Base-by-base conservation (phyloP, 2,329 filamentous ascomycete genomes). In the Sphaerulina musiva region DNA sequence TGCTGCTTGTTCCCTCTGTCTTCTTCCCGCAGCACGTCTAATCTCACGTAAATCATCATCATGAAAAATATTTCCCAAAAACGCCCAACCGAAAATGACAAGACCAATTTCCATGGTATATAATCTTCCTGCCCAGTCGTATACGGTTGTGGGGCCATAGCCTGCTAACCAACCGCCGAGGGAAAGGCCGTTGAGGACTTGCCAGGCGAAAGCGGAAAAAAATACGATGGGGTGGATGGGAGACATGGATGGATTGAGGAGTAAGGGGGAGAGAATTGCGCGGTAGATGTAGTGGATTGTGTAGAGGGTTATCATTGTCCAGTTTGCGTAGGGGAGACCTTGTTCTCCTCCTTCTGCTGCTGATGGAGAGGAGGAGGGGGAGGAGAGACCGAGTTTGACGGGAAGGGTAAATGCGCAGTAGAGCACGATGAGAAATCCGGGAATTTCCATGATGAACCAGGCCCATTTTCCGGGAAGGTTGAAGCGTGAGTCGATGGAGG, bases 41-140 rank as follows among this genome's bases (percentile, higher is more conserved):
- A 98, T 91, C 69, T 93, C 86, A 54, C 92, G 87, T 53, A 98
- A 78, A 63, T 89, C 85, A 66, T 93, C 89, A 70, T 98, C 93
- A 67, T 95, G 88, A 70, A 84, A 88, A 67, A 93, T 89, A 70
- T 96, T 97, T 34, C 80, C 84, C 12, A 83, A 73, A 54, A 96
- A 81, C 0, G 88, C 89, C 55, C 86, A 72, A 58, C 83, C 81
- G 77, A 93, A 97, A 51, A 95, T 67, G 20, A 81, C 76, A 32
- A 95, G 74, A 1, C 93, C 92, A 12, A 84, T 50, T 56, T 77
- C 73, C 43, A 83, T 78, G 32, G 73, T 66, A 53, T 71, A 69
- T 48, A 70, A 61, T 9, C 70, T 65, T 38, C 71, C 74, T 6
- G 69, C 68, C 78, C 78, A 81, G 62, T 78, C 80, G 10, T 69